Evolutionary conservation across 2,329 filamentous ascomycete genomes (phyloP), one percentile per base, ranked within the genome.

Genomic region (Diaporthe citrichinensis): DNA sequence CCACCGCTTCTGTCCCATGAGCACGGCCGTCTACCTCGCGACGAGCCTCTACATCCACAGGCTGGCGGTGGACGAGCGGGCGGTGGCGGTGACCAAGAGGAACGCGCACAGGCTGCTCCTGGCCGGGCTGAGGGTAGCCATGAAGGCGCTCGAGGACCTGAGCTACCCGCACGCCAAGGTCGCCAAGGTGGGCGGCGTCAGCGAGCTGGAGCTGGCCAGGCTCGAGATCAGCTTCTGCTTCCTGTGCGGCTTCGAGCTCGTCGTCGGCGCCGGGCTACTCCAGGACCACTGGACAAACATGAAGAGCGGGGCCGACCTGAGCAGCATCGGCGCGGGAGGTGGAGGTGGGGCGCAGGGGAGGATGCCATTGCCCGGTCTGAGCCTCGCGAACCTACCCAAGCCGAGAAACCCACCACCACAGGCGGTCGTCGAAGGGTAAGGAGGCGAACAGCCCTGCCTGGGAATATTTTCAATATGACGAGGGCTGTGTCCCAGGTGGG

Each of bases 131-230:
- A 88, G 96, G 49, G 94, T 98, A 4, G 95, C 96, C 20, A 97
- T 96, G 90, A 99, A 98, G 85, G 94, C 95, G 0, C 86, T 98
- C n/a, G 96, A 99, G 84, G 96, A 98, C 83, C 89, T 96, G 72
- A 94, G 93, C 79, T 98, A 97, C 85, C 91, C 94, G 12, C 96
- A 98, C 85, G 89, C 89, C 76, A 93, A 95, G 73, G 92, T 98
- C 78, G 93, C 96, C 25, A 94, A 93, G 78, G 96, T 98, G 1
- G 96, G 97, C 57, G 96, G 96, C 25, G 95, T 98, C 23, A 94
- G 91, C 80, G 94, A 94, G 81, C 86, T 88, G 25, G 95, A 98
- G 84, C 88, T 99, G 71, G 94, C 94, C 55, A 90, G 94, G 76
- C 86, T 98, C 57, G 97, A 98, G 86, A 94, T 98, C 77, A 95